Conservation (phyloP, 805 yeast genomes). For the Scheffersomyces amazonensis region DNA sequence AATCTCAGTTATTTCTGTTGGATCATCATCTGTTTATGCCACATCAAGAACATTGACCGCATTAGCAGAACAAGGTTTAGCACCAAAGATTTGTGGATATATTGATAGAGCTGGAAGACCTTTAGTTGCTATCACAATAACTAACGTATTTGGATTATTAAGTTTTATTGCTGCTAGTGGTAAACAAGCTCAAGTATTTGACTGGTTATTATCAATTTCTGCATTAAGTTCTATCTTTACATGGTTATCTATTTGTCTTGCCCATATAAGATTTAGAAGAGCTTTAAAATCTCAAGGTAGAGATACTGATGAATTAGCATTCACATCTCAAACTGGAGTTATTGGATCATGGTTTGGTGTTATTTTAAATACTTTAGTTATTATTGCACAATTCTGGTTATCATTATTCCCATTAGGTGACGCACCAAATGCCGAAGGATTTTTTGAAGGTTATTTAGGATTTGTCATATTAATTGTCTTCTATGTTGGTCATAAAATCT, state of each 20-base stretch:
- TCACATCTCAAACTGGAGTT: conserved; percentile 35
- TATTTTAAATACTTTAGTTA: conserved; percentile 28
- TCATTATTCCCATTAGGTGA: conserved; percentile 38
- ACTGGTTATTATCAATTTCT: conserved; percentile 40
- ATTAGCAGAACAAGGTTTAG: conserved; percentile 62
- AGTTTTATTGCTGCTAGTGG: conserved; percentile 50
- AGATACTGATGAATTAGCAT: conserved; percentile 31
- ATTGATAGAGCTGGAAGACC: conserved; percentile 82
- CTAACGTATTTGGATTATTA: conserved; percentile 54
- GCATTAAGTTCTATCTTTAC: conserved; percentile 41
- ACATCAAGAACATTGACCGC: conserved; percentile 68
- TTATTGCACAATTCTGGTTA: conserved; percentile 43
- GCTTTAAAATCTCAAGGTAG: conserved; percentile 34
- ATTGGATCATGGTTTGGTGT: conserved; percentile 35
- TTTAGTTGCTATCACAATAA: conserved; percentile 55
- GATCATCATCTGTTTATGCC: conserved; percentile 69
- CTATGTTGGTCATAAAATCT: conserved; percentile 39
- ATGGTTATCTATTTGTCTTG: conserved; percentile 40
- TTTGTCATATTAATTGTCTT: conserved; percentile 32
- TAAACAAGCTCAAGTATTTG: conserved; percentile 37
- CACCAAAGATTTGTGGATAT: conserved; percentile 60
- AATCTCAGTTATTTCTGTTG: conserved; percentile 69
- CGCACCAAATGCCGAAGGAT: conserved; percentile 29
- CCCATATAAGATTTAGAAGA: conserved; percentile 38
- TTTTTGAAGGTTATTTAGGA: conserved; percentile 37